Percentiles rank a stretch among this genome's conserved stretches.
Evolutionary conservation across 352 stramenopile genomes (phyloP).

Genomic region (Pythium volutum): DNA sequence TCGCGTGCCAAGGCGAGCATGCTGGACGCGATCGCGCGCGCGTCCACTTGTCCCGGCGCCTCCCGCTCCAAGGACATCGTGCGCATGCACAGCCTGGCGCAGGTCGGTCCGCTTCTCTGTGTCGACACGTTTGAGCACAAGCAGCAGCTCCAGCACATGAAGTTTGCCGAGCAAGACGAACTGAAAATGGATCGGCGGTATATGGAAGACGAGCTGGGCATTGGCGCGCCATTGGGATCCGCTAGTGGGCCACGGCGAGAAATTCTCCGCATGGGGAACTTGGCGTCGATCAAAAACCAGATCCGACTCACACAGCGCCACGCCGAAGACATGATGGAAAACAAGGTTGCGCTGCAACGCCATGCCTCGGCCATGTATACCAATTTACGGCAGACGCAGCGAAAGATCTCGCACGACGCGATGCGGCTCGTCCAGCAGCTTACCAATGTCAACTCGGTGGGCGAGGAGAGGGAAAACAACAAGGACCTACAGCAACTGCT

Average conservation of each 20-base stretch:
- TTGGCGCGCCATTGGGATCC: slow-evolving; percentile 13
- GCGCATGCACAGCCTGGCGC: slow-evolving; percentile 47
- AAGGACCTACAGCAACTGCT: slow-evolving; percentile 23
- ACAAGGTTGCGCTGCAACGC: slow-evolving; percentile 39
- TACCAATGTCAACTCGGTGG: background rate
- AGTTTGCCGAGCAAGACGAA: slow-evolving; percentile 41
- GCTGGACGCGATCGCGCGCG: slow-evolving; percentile 15
- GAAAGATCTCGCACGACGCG: background rate
- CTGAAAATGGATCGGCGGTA: slow-evolving; percentile 61
- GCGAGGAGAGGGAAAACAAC: background rate
- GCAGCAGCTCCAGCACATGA: slow-evolving; percentile 17
- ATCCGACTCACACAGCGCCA: slow-evolving; percentile 35
- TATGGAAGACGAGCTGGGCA: slow-evolving; percentile 52
- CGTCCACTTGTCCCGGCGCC: background rate
- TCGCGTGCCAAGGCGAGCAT: slow-evolving; percentile 26
- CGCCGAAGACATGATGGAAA: slow-evolving; percentile 39
- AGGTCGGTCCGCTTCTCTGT: slow-evolving; percentile 37
- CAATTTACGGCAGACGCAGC: slow-evolving; percentile 35
- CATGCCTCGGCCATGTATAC: slow-evolving; percentile 57
- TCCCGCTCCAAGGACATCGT: slow-evolving; percentile 3
- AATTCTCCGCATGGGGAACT: slow-evolving; percentile 12
- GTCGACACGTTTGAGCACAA: slow-evolving; percentile 36
- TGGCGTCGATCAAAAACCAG: slow-evolving; percentile 39
- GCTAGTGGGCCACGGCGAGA: background rate
- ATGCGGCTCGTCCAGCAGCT: slow-evolving; percentile 6